These are phyloP conservation scores for Saxophila tyrrhenica DNA, from an alignment of 495 filamentous ascomycete species.

Conservation along the genomic window DNA sequence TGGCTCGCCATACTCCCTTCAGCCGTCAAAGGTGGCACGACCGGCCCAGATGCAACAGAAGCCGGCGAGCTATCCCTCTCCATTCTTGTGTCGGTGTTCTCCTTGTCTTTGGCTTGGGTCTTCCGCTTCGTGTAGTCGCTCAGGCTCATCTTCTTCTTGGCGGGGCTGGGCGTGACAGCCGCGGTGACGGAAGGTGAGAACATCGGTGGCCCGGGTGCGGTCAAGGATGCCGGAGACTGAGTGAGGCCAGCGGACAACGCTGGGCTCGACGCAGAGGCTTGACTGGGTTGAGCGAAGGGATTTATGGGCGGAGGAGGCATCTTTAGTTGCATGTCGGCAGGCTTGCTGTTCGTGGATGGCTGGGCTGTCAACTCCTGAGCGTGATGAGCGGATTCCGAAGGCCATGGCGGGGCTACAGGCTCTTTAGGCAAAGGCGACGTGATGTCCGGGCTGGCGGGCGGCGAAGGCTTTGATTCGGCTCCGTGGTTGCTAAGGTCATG, in stretches of 20 bases:
- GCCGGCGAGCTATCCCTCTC: constrained; percentile 17
- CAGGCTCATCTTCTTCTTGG: constrained; percentile 62
- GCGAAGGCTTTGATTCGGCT: not conserved
- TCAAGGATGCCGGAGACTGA: constrained; percentile 27
- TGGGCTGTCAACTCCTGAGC: not conserved
- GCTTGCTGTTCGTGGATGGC: not conserved
- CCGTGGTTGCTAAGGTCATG: no score
- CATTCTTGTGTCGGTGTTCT: not conserved
- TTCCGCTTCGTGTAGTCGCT: constrained; percentile 51
- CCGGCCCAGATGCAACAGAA: constrained; percentile 8
- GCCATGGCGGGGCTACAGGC: constrained; percentile 8
- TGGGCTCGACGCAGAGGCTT: constrained; percentile 7
- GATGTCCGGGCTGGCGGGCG: not conserved
- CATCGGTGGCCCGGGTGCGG: constrained; percentile 35
- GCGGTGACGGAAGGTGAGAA: constrained; percentile 35
- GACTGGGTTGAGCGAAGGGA: constrained; percentile 7
- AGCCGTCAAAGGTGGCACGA: constrained; percentile 7
- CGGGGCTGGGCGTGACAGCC: constrained; percentile 45
- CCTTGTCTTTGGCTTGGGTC: constrained; percentile 20
- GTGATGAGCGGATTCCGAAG: not conserved
- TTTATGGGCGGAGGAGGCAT: constrained; percentile 16
- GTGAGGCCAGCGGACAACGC: not conserved
- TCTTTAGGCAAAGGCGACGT: not conserved
- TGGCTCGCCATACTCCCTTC: not conserved
- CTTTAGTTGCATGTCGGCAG: constrained; percentile 10